Conservation (phyloP, 352 stramenopile genomes). For the Pythium phragmiticola region DNA sequence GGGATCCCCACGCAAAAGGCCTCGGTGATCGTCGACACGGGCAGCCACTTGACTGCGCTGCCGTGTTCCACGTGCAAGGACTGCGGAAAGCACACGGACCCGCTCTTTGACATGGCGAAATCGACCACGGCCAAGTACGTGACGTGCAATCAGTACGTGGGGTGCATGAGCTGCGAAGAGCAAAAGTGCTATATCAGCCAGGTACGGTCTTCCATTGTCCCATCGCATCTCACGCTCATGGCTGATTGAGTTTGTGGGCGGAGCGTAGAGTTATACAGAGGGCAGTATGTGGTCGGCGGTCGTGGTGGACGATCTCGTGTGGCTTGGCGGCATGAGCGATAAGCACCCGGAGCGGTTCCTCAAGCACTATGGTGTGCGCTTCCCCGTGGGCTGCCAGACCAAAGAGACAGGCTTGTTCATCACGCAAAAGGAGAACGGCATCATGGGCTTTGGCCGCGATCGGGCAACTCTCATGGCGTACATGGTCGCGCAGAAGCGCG, state of each 20-base stretch:
- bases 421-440: conserved; percentile 87
- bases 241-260: not conserved
- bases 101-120: conserved; percentile 69
- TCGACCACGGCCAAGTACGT: conserved; percentile 75
- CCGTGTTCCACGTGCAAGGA: conserved; percentile 67
- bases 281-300: conserved; percentile 86
- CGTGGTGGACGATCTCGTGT: conserved; percentile 78
- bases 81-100: conserved; percentile 76
- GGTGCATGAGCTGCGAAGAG: conserved; percentile 54
- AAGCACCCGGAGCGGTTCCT: conserved; percentile 47
- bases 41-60: conserved; percentile 77
- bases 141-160: conserved; percentile 50
- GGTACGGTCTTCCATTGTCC: conserved; percentile 25
- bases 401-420: conserved; percentile 82
- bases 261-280: conserved; percentile 75
- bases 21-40: conserved; percentile 86
- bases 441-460: conserved; percentile 84
- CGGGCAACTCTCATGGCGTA: conserved; percentile 65
- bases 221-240: not conserved
- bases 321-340: conserved; percentile 65
- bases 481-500: conserved; percentile 52
- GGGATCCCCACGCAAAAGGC: conserved; percentile 74
- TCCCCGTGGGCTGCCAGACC: conserved; percentile 78
- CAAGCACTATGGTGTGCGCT: conserved; percentile 66
- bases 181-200: conserved; percentile 75